A percentile compares a stretch with the other conserved stretches of the same genome.
These are phyloP conservation scores for Peronosclerospora sorghi DNA, from an alignment of 352 stramenopile species.

Conservation along the genomic window DNA sequence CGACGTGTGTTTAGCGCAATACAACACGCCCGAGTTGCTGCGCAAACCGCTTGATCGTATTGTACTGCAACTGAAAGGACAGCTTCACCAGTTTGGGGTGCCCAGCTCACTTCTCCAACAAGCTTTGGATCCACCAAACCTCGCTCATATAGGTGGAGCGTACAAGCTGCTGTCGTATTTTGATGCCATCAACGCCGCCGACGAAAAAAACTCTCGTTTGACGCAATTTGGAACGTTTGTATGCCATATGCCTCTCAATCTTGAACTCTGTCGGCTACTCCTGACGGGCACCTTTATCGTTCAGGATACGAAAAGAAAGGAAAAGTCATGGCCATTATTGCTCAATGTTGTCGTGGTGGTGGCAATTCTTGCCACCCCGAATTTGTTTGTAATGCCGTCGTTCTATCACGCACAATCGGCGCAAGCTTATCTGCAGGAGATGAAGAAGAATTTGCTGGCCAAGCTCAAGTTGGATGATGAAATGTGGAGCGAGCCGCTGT, in stretches of 20 bases:
- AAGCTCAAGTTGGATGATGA: conserved; percentile 55
- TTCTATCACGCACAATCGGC: conserved; percentile 67
- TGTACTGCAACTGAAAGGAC: conserved; percentile 66
- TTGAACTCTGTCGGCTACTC: conserved; percentile 63
- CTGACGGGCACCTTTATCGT: conserved; percentile 48
- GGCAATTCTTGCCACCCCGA: conserved; percentile 48
- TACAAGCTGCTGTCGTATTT: conserved; percentile 68
- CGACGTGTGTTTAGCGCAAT: conserved; percentile 59
- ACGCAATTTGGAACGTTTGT: conserved; percentile 73
- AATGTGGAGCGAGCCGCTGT: conserved; percentile 68
- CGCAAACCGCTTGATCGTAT: conserved; percentile 76
- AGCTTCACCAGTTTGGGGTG: conserved; percentile 55
- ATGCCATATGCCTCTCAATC: conserved; percentile 61
- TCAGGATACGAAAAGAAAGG: conserved; percentile 13
- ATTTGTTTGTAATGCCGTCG: conserved; percentile 69
- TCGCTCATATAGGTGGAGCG: conserved; percentile 57
- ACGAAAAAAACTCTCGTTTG: conserved; percentile 47
- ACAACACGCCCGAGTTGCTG: conserved; percentile 71
- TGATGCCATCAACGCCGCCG: conserved; percentile 48
- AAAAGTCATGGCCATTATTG: conserved; percentile 28
- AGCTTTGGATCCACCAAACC: conserved; percentile 52
- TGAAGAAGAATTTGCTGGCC: conserved; percentile 59
- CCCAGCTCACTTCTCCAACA: conserved; percentile 56
- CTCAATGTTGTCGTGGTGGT: conserved; percentile 59
- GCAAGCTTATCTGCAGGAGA: conserved; percentile 54